Evolutionary conservation across 768 basidiomycete genomes (phyloP).

Genomic region (Phlebiopsis gigantea): DNA sequence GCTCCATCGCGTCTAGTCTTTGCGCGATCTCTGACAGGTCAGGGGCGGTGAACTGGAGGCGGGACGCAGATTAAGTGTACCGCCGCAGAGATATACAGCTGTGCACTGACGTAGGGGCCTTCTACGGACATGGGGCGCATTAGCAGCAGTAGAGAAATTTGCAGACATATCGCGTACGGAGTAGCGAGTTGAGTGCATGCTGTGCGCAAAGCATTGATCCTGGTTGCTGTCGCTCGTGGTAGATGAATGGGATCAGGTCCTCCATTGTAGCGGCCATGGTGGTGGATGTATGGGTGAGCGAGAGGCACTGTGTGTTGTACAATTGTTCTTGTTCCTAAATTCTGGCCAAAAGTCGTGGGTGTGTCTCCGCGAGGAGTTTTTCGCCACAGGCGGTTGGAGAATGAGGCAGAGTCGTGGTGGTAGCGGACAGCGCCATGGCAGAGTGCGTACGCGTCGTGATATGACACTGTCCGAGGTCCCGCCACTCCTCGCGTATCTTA

Average conservation of each 20-base stretch:
- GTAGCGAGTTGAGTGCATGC: conserved; percentile 75
- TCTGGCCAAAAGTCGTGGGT: no score
- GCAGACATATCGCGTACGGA: conserved; percentile 48
- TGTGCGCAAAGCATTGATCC: conserved; percentile 87
- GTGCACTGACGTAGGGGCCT: conserved; percentile 41
- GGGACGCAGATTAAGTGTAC: conserved; percentile 9
- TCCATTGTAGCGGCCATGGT: conserved; percentile 59
- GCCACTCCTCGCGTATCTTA: conserved; percentile 21
- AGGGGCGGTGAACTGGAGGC: conserved; percentile 63
- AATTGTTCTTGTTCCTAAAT: no score
- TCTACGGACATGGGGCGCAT: conserved; percentile 26
- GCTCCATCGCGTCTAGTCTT: conserved; percentile 56
- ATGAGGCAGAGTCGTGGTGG: neutral
- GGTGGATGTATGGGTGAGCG: neutral
- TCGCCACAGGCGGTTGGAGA: neutral
- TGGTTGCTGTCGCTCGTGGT: conserved; percentile 72
- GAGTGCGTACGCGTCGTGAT: conserved; percentile 23
- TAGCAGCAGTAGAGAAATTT: neutral
- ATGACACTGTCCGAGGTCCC: conserved; percentile 17
- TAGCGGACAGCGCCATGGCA: neutral
- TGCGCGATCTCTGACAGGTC: conserved; percentile 74
- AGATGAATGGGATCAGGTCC: conserved; percentile 49
- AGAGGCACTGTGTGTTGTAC: neutral
- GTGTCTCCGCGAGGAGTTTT: no score
- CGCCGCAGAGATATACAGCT: neutral